Conservation (phyloP, 1,139 yeast genomes). For the Hansenula sp. region DNA sequence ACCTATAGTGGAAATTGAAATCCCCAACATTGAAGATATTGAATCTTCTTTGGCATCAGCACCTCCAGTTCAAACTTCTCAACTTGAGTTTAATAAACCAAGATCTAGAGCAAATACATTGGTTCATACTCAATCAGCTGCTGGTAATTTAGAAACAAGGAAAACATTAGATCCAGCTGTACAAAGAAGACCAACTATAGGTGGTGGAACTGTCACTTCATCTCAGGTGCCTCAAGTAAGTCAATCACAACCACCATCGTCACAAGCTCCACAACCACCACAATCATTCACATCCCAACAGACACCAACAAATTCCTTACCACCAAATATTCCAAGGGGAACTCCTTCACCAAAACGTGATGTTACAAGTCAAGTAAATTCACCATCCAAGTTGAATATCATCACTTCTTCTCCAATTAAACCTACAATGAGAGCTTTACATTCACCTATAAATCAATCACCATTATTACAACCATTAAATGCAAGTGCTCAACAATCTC, state of each 20-base stretch:
- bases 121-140: constrained; percentile 45
- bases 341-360: constrained; percentile 24
- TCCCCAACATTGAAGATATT: constrained; percentile 42
- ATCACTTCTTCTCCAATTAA: constrained; percentile 20
- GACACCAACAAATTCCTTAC: constrained; percentile 2
- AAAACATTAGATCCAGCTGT: constrained; percentile 18
- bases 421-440: constrained; percentile 21
- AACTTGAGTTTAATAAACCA: constrained; percentile 22
- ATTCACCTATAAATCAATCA: constrained; percentile 20
- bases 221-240: too few species aligned
- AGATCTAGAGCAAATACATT: constrained; percentile 47
- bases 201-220: constrained; percentile 6
- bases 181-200: constrained; percentile 22
- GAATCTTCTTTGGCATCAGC: constrained; percentile 10
- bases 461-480: constrained; percentile 23
- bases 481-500: not conserved
- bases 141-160: constrained; percentile 39
- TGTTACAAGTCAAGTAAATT: constrained; percentile 6
- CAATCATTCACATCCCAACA: not conserved
- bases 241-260: too few species aligned
- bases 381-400: constrained; percentile 16
- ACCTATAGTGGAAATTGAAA: constrained; percentile 51
- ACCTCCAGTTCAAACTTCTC: constrained; percentile 9
- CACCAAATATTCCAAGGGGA: constrained; percentile 12
- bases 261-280: constrained; percentile 1